phyloP scores from a whole-genome alignment of 1,139 yeast genomes.

The Debaryomycetaceae sp. region DNA sequence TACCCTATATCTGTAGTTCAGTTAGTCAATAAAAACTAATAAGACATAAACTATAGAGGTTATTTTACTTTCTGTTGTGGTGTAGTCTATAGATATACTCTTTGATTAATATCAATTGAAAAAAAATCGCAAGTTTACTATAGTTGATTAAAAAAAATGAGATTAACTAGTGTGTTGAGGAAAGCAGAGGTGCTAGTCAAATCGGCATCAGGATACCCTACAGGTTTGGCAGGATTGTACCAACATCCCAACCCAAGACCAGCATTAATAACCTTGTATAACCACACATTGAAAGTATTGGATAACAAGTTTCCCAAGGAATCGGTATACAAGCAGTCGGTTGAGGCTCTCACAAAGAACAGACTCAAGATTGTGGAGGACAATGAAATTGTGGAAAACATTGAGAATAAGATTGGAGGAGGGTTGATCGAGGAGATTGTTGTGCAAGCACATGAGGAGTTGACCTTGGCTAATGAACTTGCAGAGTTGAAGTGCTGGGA shows the following conservation, averaged over 20 bases:
- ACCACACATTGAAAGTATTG: constrained; percentile 61
- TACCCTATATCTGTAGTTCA: neutral
- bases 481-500: constrained; percentile 69
- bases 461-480: constrained; percentile 63
- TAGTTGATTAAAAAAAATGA: constrained; percentile 21
- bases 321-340: constrained; percentile 74
- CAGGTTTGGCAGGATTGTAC: constrained; percentile 75
- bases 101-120: too few relatives aligned
- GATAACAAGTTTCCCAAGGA: constrained; percentile 61
- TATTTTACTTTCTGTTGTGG: too few relatives aligned
- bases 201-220: constrained; percentile 68
- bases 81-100: too few relatives aligned
- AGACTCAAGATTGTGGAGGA: constrained; percentile 66
- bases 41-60: neutral
- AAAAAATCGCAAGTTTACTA: neutral
- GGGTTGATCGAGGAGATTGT: constrained; percentile 83
- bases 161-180: constrained; percentile 42
- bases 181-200: constrained; percentile 60
- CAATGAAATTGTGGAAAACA: constrained; percentile 60
- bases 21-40: neutral
- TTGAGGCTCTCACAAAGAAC: constrained; percentile 67
- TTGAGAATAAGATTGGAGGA: constrained; percentile 73
- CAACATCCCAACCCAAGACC: constrained; percentile 88
- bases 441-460: constrained; percentile 82
- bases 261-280: constrained; percentile 67